Evolutionary conservation across 306 rosid genomes (phyloP).

Genomic region (Corylus americana): DNA sequence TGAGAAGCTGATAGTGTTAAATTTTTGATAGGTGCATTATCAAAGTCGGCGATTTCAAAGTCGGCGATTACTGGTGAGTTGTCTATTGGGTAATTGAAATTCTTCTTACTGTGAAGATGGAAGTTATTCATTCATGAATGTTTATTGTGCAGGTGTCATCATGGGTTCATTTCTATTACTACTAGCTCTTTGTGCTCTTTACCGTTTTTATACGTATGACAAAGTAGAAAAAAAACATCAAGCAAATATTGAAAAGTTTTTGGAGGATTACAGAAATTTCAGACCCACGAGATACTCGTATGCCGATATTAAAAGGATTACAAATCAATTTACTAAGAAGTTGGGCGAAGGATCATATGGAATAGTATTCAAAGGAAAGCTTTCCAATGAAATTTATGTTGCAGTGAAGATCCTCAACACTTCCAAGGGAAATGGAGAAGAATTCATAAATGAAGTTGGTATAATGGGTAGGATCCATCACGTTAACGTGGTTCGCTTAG

Average conservation of each 20-base stretch:
- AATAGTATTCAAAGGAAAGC: constrained; percentile 34
- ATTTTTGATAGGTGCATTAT: constrained; percentile 20
- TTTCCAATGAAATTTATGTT: constrained; percentile 29
- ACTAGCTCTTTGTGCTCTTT: constrained; percentile 9
- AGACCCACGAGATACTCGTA: constrained; percentile 47
- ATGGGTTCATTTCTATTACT: constrained; percentile 20
- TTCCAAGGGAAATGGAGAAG: constrained; percentile 27
- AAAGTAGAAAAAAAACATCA: constrained; percentile 14
- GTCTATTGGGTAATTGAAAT: background rate
- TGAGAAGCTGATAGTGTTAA: background rate
- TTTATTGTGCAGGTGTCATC: constrained; percentile 23
- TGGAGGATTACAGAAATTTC: constrained; percentile 43
- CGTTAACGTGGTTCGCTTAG: constrained; percentile 41
- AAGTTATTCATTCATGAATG: background rate
- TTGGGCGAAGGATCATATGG: constrained; percentile 51
- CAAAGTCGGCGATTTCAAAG: constrained; percentile 3
- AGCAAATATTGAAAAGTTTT: constrained; percentile 27
- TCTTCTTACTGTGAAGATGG: background rate
- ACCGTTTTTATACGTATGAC: background rate
- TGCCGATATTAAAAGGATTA: constrained; percentile 39
- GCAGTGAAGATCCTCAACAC: constrained; percentile 29
- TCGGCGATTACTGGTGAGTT: constrained; percentile 31
- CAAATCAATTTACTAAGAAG: constrained; percentile 31
- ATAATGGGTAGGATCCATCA: constrained; percentile 48
- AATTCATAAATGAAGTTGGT: constrained; percentile 37